Conservation (phyloP, 2,329 filamentous ascomycete genomes). For the Talaromyces rugulosus region DNA sequence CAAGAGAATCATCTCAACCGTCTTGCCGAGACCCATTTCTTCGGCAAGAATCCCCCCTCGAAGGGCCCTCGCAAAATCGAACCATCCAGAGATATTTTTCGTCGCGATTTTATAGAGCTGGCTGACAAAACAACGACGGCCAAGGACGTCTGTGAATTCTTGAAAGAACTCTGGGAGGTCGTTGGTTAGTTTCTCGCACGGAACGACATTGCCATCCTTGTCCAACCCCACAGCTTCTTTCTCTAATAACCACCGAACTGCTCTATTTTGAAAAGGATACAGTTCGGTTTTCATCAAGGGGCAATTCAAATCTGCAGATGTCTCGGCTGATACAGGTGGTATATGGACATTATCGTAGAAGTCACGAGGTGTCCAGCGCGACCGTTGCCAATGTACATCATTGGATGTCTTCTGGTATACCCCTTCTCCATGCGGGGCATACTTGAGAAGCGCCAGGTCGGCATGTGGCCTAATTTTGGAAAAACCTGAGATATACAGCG, state of each 20-base stretch:
- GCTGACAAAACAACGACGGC: constrained; percentile 37
- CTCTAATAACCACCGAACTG: constrained; percentile 43
- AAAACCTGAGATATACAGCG: constrained; percentile 22
- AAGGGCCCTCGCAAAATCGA: constrained; percentile 24
- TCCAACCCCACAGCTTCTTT: constrained; percentile 39
- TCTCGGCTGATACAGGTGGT: constrained; percentile 28
- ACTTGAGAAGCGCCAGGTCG: constrained; percentile 24
- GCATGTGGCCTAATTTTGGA: constrained; percentile 10
- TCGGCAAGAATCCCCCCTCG: constrained; percentile 47
- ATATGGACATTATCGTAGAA: constrained; percentile 48
- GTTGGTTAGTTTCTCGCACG: constrained; percentile 8
- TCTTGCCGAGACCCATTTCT: constrained; percentile 50
- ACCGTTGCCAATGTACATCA: background rate
- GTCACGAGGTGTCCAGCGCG: constrained; percentile 33
- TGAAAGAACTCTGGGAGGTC: constrained; percentile 37
- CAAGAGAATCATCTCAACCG: constrained; percentile 45
- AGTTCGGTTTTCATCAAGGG: constrained; percentile 33
- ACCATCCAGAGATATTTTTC: constrained; percentile 32
- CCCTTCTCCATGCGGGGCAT: constrained; percentile 21
- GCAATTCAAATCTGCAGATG: constrained; percentile 32
- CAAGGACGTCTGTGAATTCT: constrained; percentile 33
- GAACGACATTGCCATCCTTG: constrained; percentile 26
- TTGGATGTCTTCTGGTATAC: constrained; percentile 11
- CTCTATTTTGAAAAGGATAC: constrained; percentile 47
- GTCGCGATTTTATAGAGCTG: constrained; percentile 38